Percentiles rank a stretch among this genome's conserved stretches.
phyloP scores from a whole-genome alignment of 139 green algal genomes.

The Chlamydomonas sp. region DNA sequence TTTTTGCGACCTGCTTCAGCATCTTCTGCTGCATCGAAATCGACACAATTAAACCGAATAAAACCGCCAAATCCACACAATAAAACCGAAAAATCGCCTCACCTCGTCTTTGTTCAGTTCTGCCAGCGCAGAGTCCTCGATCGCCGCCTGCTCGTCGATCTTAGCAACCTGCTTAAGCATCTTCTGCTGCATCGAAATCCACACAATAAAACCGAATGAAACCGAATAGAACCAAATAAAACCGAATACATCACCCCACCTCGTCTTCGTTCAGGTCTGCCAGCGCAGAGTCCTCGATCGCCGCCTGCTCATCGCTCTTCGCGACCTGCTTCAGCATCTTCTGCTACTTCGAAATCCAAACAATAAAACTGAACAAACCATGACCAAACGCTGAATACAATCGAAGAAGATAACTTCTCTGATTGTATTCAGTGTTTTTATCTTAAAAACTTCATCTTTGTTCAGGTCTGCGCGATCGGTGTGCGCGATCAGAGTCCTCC shows the following conservation, averaged over 20 bases:
- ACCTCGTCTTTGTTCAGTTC: too few relatives aligned
- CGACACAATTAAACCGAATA: too few relatives aligned
- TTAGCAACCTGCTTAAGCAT: conserved; percentile 6
- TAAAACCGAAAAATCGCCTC: too few relatives aligned
- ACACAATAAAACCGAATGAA: too few relatives aligned
- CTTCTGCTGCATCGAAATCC: conserved; percentile 16
- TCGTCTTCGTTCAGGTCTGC: neutral
- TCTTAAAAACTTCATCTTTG: too few relatives aligned
- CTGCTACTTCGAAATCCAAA: conserved; percentile 5
- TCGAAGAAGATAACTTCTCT: too few relatives aligned
- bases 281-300: neutral
- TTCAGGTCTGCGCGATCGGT: neutral
- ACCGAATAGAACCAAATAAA: too few relatives aligned
- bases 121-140: neutral
- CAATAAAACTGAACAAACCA: too few relatives aligned
- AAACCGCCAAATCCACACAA: too few relatives aligned
- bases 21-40: conserved; percentile 16
- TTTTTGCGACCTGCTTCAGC: conserved; percentile 1
- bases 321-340: conserved; percentile 11
- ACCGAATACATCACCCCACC: too few relatives aligned
- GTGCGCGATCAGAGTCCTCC: neutral
- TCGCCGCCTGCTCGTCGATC: neutral
- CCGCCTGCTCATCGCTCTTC: neutral
- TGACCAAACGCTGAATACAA: too few relatives aligned
- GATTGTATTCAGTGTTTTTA: too few relatives aligned